Conservation (phyloP, 768 basidiomycete genomes). For the Lactarius evosmus region DNA sequence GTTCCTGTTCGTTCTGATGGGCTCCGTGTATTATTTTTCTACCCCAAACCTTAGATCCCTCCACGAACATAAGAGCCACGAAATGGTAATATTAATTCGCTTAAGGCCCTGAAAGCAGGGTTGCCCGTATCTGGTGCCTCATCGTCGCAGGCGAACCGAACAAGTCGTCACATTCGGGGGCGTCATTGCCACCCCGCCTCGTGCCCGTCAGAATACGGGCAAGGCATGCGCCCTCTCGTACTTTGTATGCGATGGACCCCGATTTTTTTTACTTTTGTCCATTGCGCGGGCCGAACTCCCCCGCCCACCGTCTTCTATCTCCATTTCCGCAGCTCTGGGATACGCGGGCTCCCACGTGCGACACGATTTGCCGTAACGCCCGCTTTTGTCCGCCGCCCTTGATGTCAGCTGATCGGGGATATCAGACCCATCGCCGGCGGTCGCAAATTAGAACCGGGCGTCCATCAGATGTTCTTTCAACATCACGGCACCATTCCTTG, state of each 20-base stretch:
- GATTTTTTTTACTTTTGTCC: not conserved
- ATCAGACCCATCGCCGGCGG: slow-evolving; percentile 11
- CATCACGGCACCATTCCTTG: slow-evolving; percentile 10
- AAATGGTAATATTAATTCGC: slow-evolving; percentile 9
- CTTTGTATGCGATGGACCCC: not conserved
- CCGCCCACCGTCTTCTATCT: not conserved
- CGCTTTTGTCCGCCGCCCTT: not conserved
- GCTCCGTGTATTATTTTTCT: slow-evolving; percentile 8
- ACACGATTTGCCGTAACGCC: slow-evolving; percentile 11
- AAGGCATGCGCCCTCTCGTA: not conserved
- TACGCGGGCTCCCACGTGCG: slow-evolving; percentile 13
- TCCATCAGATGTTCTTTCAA: slow-evolving; percentile 16
- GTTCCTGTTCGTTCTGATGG: slow-evolving; percentile 14
- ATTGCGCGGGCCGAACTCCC: not conserved
- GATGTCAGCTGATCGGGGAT: slow-evolving; percentile 21
- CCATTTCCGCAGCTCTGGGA: slow-evolving; percentile 8
- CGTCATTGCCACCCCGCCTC: not conserved
- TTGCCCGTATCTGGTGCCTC: not conserved
- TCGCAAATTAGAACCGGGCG: not conserved
- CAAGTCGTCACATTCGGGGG: not conserved
- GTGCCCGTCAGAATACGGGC: not conserved
- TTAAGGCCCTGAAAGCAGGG: slow-evolving; percentile 3
- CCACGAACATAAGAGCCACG: slow-evolving; percentile 1
- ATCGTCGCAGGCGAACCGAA: not conserved
- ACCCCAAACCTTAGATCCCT: slow-evolving; percentile 26